phyloP scores from a whole-genome alignment of 805 yeast genomes.

The Yarrowia alimentaria region DNA sequence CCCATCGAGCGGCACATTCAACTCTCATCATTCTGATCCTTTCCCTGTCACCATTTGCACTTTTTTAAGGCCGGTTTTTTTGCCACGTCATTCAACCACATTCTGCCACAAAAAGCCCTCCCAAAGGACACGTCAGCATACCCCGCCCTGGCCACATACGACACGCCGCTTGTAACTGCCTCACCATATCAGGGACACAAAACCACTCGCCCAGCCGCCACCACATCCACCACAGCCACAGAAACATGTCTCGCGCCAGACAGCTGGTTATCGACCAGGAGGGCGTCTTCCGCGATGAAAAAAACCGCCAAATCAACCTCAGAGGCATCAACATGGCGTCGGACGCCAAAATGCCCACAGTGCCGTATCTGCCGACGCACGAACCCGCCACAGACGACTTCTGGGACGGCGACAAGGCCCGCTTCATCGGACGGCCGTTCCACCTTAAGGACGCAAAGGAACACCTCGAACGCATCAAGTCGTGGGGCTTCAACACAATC shows the following conservation, averaged over 20 bases:
- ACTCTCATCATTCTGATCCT: too few species aligned
- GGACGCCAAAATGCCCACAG: constrained; percentile 63
- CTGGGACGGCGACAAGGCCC: constrained; percentile 61
- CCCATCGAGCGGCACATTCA: too few species aligned
- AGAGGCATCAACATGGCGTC: constrained; percentile 83
- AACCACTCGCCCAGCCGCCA: too few species aligned
- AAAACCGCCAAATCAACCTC: constrained; percentile 58
- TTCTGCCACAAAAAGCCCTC: too few species aligned
- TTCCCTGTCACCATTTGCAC: too few species aligned
- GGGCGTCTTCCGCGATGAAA: constrained; percentile 58
- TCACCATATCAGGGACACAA: too few species aligned
- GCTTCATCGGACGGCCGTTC: constrained; percentile 79
- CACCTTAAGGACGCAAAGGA: constrained; percentile 66
- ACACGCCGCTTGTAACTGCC: too few species aligned
- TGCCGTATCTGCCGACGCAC: constrained; percentile 49
- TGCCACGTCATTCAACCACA: too few species aligned
- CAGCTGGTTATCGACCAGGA: constrained; percentile 38
- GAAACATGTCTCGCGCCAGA: constrained; percentile 4
- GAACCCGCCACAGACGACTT: constrained; percentile 43
- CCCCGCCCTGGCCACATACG: too few species aligned
- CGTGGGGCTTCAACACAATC: constrained; percentile 78
- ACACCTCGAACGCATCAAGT: constrained; percentile 67
- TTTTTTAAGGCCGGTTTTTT: too few species aligned
- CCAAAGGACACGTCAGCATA: too few species aligned
- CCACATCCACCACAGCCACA: too few species aligned